phyloP scores from a whole-genome alignment of 2,329 filamentous ascomycete genomes.

The Capronia americana region DNA sequence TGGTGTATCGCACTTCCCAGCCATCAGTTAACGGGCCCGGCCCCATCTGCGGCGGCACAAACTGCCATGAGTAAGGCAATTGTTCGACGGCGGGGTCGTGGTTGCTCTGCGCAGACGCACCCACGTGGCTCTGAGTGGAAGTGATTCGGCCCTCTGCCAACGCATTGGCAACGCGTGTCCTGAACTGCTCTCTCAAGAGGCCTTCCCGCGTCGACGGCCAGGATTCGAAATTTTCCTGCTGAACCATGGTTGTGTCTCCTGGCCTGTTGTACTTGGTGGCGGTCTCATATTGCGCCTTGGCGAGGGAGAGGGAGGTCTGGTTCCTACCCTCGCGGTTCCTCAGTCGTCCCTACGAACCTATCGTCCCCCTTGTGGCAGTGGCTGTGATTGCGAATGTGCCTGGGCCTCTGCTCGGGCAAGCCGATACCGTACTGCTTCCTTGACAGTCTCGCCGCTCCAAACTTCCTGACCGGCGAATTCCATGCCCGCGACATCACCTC shows the following conservation, averaged over 20 bases:
- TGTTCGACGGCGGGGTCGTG: not conserved
- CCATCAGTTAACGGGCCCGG: not conserved
- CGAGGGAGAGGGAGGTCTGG: not conserved
- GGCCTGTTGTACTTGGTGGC: not conserved
- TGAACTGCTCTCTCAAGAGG: not conserved
- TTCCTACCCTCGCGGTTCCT: not conserved
- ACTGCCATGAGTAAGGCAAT: not conserved
- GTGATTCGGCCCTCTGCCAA: not conserved
- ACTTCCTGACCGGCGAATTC: conserved; percentile 62
- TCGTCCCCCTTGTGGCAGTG: not conserved
- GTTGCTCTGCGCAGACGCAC: not conserved
- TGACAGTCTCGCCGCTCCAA: conserved; percentile 68
- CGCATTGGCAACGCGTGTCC: not conserved
- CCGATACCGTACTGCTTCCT: conserved; percentile 67
- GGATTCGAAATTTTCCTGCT: not conserved
- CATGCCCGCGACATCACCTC: conserved; percentile 59
- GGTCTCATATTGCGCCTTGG: not conserved
- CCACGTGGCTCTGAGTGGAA: not conserved
- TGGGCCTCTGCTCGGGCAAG: conserved; percentile 57
- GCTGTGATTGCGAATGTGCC: not conserved
- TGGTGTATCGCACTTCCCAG: not conserved
- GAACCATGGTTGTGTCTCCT: not conserved
- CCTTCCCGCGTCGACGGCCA: not conserved
- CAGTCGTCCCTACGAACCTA: not conserved
- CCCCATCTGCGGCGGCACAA: not conserved